A percentile compares a stretch with the other conserved stretches of the same genome.
phyloP scores from a whole-genome alignment of 768 basidiomycete species.

The Chiua virens region DNA sequence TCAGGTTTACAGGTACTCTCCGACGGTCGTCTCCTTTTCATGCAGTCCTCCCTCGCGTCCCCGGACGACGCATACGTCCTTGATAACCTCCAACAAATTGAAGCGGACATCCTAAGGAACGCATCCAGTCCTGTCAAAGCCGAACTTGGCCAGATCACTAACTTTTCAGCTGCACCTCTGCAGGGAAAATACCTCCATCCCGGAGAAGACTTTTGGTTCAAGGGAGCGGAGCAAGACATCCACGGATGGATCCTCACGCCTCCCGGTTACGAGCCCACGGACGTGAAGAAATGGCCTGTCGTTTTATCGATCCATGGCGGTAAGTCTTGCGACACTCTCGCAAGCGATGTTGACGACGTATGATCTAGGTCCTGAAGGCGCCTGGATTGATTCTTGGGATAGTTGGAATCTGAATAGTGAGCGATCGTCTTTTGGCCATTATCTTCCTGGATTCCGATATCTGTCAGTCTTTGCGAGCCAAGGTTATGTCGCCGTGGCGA shows the following conservation, averaged over 20 bases:
- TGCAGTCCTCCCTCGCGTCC: constrained; percentile 67
- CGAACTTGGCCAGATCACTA: constrained; percentile 58
- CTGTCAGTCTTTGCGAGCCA: constrained; percentile 75
- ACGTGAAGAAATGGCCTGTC: constrained; percentile 75
- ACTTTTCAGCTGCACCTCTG: constrained; percentile 57
- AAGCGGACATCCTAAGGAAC: constrained; percentile 39
- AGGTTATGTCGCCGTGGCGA: constrained; percentile 83
- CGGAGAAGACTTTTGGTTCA: constrained; percentile 89
- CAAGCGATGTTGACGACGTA: background rate
- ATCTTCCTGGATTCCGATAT: background rate
- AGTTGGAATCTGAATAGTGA: constrained; percentile 89
- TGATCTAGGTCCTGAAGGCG: constrained; percentile 64
- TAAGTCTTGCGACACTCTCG: constrained; percentile 14
- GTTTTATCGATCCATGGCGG: constrained; percentile 83
- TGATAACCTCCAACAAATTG: constrained; percentile 43
- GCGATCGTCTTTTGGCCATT: background rate
- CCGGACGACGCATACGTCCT: constrained; percentile 82
- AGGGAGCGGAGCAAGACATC: constrained; percentile 73
- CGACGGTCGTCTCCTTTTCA: constrained; percentile 64
- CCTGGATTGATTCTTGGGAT: constrained; percentile 92
- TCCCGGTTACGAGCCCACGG: constrained; percentile 64
- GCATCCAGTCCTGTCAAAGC: constrained; percentile 25
- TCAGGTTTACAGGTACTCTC: constrained; percentile 63
- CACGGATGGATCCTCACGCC: constrained; percentile 89
- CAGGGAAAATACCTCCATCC: constrained; percentile 54